Conservation (phyloP, 2,329 filamentous ascomycete genomes). For the Colletotrichum godetiae region DNA sequence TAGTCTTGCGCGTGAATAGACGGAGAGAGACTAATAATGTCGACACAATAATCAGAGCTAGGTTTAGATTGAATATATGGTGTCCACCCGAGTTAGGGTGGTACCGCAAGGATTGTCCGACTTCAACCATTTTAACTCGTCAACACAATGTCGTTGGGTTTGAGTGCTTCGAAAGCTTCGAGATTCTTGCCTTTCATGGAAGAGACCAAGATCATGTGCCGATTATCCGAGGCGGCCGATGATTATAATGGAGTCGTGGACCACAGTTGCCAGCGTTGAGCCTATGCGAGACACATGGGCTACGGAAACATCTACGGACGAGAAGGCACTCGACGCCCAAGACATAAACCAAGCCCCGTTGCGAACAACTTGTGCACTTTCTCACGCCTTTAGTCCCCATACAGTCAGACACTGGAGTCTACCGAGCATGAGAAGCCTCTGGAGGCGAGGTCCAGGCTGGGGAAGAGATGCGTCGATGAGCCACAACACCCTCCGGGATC, state of each 20-base stretch:
- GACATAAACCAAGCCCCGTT: slow-evolving; percentile 4
- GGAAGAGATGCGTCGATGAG: not conserved
- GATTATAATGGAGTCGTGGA: slow-evolving; percentile 9
- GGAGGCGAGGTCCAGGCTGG: not conserved
- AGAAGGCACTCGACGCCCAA: not conserved
- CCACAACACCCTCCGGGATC: not conserved
- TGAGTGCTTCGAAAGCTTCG: slow-evolving; percentile 6
- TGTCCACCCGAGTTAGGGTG: slow-evolving; percentile 23
- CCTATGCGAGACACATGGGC: not conserved
- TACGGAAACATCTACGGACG: slow-evolving; percentile 13
- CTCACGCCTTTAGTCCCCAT: not conserved
- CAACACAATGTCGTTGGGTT: not conserved
- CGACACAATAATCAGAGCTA: slow-evolving; percentile 29
- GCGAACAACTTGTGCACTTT: not conserved
- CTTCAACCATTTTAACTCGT: not conserved
- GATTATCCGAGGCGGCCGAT: not conserved
- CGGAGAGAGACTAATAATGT: slow-evolving; percentile 16
- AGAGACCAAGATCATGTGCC: not conserved
- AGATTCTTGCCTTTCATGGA: not conserved
- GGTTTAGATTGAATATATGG: slow-evolving; percentile 29
- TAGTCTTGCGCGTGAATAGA: slow-evolving; percentile 16
- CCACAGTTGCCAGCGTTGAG: not conserved
- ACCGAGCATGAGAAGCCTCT: not conserved
- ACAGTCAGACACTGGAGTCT: not conserved
- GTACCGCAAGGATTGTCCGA: not conserved